Conservation (phyloP, 2,329 filamentous ascomycete species). For the Fusarium solani-melongenae region DNA sequence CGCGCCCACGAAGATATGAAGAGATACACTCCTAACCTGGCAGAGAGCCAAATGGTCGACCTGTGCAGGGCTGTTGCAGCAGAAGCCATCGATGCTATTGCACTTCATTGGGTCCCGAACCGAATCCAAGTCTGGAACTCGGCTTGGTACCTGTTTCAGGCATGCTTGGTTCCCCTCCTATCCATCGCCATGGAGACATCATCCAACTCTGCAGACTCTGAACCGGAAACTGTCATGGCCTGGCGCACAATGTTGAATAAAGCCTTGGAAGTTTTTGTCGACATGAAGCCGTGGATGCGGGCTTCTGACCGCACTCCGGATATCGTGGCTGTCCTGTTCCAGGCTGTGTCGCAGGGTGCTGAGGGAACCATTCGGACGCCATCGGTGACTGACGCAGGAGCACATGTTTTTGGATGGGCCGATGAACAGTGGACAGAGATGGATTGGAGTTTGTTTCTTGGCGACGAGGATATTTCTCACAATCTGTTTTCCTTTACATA, state of each 20-base stretch:
- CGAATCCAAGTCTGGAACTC: constrained; percentile 48
- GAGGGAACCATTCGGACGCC: constrained; percentile 3
- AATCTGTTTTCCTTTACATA: background rate
- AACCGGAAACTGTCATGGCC: background rate
- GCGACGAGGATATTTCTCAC: background rate
- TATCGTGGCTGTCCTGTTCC: constrained; percentile 12
- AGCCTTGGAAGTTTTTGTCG: constrained; percentile 5
- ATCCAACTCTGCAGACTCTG: background rate
- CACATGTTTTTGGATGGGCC: constrained; percentile 5
- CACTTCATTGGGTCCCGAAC: constrained; percentile 47
- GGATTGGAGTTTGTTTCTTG: constrained; percentile 12
- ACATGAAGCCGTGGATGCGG: constrained; percentile 18
- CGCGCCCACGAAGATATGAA: constrained; percentile 27
- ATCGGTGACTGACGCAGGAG: constrained; percentile 3
- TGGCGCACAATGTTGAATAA: constrained; percentile 9
- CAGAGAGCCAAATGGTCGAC: constrained; percentile 30
- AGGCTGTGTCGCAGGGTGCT: constrained; percentile 5
- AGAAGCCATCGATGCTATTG: constrained; percentile 47
- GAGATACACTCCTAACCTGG: constrained; percentile 18
- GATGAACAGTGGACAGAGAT: constrained; percentile 12
- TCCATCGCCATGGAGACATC: constrained; percentile 42
- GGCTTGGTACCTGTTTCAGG: constrained; percentile 49
- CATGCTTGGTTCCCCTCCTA: constrained; percentile 46
- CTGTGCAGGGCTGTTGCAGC: constrained; percentile 41
- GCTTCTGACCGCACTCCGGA: constrained; percentile 12